Evolutionary conservation across 2,329 filamentous ascomycete species (phyloP), one percentile per base, ranked within the genome.

Genomic region (Parafenestella ontariensis): DNA sequence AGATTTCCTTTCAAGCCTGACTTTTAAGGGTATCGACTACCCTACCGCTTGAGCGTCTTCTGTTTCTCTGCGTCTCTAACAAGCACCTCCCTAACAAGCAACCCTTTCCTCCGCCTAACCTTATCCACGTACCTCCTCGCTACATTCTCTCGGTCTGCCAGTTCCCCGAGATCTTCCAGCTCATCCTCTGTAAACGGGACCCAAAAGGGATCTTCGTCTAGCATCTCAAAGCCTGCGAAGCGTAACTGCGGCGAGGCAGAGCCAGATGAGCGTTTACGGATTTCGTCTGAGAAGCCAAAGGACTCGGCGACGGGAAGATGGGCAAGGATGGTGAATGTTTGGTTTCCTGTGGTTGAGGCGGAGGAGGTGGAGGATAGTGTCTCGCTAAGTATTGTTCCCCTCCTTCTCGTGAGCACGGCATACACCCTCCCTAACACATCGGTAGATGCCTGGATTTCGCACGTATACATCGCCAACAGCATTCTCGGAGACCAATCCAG

Each of bases 171-270:
- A 80, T 99, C 95, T 82, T 99, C 95, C 46, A 99, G 78, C 71
- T 99, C 92, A 74, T 98, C 95, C 72, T 98, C 95, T 0, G 94
- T 98, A 62, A 92, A 92, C 1, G 95, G 95, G 42, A 96, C 92
- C 95, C 95, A 99, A 80, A 96, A 96, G 0, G 95, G 95, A 79
- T 99, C 95, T 77, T 97, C 89, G 73, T 98, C 92, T 2, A 98
- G 82, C 65, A 96, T 85, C 76, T 97, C 92, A 71, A 93, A 99
- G 0, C 95, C 95, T 7, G 91, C 86, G 73, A 98, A 99, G 57
- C 96, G 89, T 33, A 99, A 83, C 81, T 98, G 95, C 45, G 95
- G 95, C 68, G 91, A 90, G 0, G 95, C 95, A 3, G 90, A 91
- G 3, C 95, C 95, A 6, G 89, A 92, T 0, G 92, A 96, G 6